A percentile compares a stretch with the other conserved stretches of the same genome.
Evolutionary conservation across 2,329 filamentous ascomycete genomes (phyloP).

Genomic region (Orbilia ellipsospora): DNA sequence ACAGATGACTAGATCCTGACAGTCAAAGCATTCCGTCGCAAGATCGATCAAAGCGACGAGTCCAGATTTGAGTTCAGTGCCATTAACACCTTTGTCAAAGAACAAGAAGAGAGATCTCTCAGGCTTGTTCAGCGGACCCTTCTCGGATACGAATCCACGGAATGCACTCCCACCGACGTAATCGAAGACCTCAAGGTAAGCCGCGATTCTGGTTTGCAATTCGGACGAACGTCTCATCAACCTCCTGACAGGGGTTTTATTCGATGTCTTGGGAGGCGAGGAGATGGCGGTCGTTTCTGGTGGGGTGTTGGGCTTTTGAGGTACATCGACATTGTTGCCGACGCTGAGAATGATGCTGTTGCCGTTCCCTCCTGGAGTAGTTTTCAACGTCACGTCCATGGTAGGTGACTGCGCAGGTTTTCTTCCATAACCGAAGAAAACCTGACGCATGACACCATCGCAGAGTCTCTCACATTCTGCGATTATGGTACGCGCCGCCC

Average conservation of each 20-base stretch:
- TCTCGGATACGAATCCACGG: slow-evolving; percentile 81
- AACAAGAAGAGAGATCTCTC: slow-evolving; percentile 86
- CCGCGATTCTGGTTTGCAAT: slow-evolving; percentile 64
- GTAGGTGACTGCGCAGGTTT: slow-evolving; percentile 54
- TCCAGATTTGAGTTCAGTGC: slow-evolving; percentile 64
- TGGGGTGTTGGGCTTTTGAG: slow-evolving; percentile 53
- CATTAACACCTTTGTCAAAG: slow-evolving; percentile 72
- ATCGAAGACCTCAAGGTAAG: slow-evolving; percentile 84
- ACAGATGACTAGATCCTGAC: slow-evolving; percentile 81
- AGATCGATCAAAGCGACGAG: slow-evolving; percentile 92
- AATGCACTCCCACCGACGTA: slow-evolving; percentile 86
- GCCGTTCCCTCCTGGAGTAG: slow-evolving; percentile 51
- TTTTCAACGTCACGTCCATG: slow-evolving; percentile 55
- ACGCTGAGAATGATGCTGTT: slow-evolving; percentile 53
- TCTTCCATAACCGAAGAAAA: slow-evolving; percentile 79
- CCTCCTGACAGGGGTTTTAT: slow-evolving; percentile 32
- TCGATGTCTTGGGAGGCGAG: slow-evolving; percentile 41
- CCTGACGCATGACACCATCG: slow-evolving; percentile 91
- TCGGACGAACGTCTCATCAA: slow-evolving; percentile 55
- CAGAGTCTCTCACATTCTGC: slow-evolving; percentile 99
- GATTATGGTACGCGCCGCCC: slow-evolving; percentile 95
- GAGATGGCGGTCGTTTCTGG: slow-evolving; percentile 56
- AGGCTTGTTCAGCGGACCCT: slow-evolving; percentile 61
- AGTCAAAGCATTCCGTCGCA: slow-evolving; percentile 79
- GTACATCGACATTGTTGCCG: slow-evolving; percentile 50